Percentiles rank a stretch among this genome's conserved stretches.
Evolutionary conservation across 805 yeast species (phyloP).

Genomic region (Candida boleticola): DNA sequence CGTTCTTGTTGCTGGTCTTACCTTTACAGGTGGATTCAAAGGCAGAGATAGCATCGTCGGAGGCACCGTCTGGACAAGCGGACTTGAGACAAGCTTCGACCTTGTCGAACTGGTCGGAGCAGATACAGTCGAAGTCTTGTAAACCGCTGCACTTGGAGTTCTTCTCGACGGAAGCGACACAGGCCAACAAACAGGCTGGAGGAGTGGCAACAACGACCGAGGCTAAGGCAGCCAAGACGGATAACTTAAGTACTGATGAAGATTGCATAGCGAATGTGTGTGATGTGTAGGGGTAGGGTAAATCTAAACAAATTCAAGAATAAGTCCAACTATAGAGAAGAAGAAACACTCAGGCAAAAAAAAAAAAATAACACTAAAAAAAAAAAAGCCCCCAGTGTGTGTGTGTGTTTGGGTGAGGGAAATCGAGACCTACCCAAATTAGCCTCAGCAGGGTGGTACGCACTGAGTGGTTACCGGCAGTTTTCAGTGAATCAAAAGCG

Average conservation of each 20-base stretch:
- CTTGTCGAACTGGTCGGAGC: conserved; percentile 52
- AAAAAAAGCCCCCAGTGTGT: background rate
- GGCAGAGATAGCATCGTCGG: conserved; percentile 56
- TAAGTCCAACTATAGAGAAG: background rate
- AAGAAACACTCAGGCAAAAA: background rate
- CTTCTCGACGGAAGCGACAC: conserved; percentile 71
- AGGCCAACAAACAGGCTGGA: conserved; percentile 89
- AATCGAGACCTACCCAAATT: too few species aligned
- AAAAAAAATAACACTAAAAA: background rate
- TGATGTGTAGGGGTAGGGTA: conserved; percentile 1
- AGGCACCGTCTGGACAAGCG: conserved; percentile 65
- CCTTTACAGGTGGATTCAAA: conserved; percentile 54
- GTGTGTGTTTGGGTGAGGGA: background rate
- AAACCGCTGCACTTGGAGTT: conserved; percentile 56
- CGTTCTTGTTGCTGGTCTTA: conserved; percentile 30
- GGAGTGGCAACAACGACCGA: conserved; percentile 65
- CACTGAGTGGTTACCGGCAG: too few species aligned
- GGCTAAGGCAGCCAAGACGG: conserved; percentile 39
- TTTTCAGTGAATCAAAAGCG: too few species aligned
- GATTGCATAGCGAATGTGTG: conserved; percentile 10
- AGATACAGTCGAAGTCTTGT: conserved; percentile 67
- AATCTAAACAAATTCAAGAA: conserved; percentile 10
- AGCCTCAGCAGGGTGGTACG: too few species aligned
- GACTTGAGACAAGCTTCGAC: conserved; percentile 62
- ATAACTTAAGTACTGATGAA: conserved; percentile 15